Percentiles rank a stretch among this genome's conserved stretches.
These are phyloP conservation scores for Chlorella sorokiniana DNA, from an alignment of 139 green algal genomes.

Conservation along the genomic window DNA sequence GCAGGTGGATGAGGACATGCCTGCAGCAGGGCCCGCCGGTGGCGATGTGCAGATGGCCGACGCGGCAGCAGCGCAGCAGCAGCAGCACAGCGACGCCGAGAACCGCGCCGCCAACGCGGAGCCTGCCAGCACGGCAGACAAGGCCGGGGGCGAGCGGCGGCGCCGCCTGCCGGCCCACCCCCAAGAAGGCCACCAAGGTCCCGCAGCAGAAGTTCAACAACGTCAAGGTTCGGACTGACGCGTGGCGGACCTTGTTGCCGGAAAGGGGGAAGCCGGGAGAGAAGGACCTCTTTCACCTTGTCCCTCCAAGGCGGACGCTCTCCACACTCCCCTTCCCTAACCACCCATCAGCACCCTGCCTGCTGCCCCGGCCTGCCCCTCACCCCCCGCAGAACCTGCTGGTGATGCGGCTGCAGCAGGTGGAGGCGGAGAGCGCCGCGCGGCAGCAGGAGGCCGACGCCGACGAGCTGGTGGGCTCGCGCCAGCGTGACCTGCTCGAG, in stretches of 20 bases:
- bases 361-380: no score
- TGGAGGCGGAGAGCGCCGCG: constrained; percentile 41
- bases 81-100: constrained; percentile 8
- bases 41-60: constrained; percentile 37
- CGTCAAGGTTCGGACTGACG: constrained; percentile 65
- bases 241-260: background rate
- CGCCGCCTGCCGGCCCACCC: background rate
- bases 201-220: constrained; percentile 76
- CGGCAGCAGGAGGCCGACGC: constrained; percentile 27
- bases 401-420: constrained; percentile 60
- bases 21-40: background rate
- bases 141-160: background rate
- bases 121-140: constrained; percentile 8
- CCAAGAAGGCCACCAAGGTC: constrained; percentile 62
- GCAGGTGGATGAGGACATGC: background rate
- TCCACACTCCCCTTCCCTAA: background rate
- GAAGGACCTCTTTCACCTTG: no score
- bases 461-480: constrained; percentile 49
- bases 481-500: constrained; percentile 79
- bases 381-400: constrained; percentile 62
- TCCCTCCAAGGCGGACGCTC: no score
- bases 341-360: background rate
- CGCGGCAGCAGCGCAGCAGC: constrained; percentile 28
- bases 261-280: no score
- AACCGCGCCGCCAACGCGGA: constrained; percentile 16